Conservation (phyloP, 2,329 filamentous ascomycete genomes). For the Fusarium ambrosium region DNA sequence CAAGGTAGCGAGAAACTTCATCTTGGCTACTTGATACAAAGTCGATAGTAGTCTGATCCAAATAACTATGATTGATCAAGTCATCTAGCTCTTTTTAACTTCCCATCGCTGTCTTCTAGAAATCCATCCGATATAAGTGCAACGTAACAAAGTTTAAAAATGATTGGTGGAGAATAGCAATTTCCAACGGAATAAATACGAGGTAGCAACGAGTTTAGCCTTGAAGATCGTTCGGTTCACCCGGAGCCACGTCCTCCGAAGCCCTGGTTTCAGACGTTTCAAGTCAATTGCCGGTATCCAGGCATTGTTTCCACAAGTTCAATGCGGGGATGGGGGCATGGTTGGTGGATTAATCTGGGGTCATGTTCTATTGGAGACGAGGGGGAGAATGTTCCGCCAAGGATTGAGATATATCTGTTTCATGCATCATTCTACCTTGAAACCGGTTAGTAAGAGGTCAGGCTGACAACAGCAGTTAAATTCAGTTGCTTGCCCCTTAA, state of each 20-base stretch:
- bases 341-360: conserved; percentile 4
- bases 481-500: background rate
- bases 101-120: background rate
- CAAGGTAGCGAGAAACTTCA: conserved; percentile 37
- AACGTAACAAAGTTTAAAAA: background rate
- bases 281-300: conserved; percentile 6
- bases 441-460: background rate
- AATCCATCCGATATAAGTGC: background rate
- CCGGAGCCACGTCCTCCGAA: conserved; percentile 29
- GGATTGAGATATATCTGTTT: background rate
- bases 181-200: background rate
- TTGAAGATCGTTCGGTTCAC: background rate
- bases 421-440: background rate
- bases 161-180: conserved; percentile 37
- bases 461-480: background rate
- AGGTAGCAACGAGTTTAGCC: background rate
- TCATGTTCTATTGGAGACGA: background rate
- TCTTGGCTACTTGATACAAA: background rate
- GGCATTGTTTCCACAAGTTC: background rate
- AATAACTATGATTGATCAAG: background rate
- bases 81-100: conserved; percentile 1
- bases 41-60: background rate
- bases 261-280: conserved; percentile 34
- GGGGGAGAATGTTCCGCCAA: background rate
- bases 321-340: background rate